These are phyloP conservation scores for Saraca asoca DNA, from an alignment of 331 rosid genomes.

Conservation along the genomic window DNA sequence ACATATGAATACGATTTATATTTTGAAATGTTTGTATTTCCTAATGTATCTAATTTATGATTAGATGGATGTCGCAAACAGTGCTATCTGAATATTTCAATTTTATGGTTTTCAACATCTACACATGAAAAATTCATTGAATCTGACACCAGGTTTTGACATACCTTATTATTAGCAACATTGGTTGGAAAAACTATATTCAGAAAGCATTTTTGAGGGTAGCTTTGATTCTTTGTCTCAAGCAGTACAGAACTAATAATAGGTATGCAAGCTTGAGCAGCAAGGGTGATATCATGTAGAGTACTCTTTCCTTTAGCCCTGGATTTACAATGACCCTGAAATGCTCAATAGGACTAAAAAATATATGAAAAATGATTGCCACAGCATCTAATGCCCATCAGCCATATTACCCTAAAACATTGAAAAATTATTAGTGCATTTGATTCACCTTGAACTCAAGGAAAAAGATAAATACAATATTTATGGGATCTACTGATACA, in stretches of 20 bases:
- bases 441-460: too few species aligned
- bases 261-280: constrained; percentile 83
- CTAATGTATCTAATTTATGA: not conserved
- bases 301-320: constrained; percentile 71
- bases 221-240: constrained; percentile 60
- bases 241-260: constrained; percentile 60
- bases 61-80: constrained; percentile 2
- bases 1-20: too few species aligned
- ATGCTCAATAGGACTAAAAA: constrained; percentile 26
- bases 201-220: constrained; percentile 61
- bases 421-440: too few species aligned
- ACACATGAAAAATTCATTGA: constrained; percentile 21
- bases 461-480: too few species aligned
- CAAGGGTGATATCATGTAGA: constrained; percentile 58
- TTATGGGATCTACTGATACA: too few species aligned
- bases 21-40: not conserved
- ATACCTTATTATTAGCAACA: constrained; percentile 76
- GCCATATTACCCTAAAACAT: too few species aligned
- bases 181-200: constrained; percentile 71
- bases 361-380: not conserved
- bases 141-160: not conserved
- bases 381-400: too few species aligned
- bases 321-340: constrained; percentile 22
- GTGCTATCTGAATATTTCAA: not conserved
- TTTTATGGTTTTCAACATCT: constrained; percentile 11